Percentiles rank a stretch among this genome's conserved stretches.
phyloP scores from a whole-genome alignment of 169 alveolate genomes.

The Cryptosporidium baileyi region DNA sequence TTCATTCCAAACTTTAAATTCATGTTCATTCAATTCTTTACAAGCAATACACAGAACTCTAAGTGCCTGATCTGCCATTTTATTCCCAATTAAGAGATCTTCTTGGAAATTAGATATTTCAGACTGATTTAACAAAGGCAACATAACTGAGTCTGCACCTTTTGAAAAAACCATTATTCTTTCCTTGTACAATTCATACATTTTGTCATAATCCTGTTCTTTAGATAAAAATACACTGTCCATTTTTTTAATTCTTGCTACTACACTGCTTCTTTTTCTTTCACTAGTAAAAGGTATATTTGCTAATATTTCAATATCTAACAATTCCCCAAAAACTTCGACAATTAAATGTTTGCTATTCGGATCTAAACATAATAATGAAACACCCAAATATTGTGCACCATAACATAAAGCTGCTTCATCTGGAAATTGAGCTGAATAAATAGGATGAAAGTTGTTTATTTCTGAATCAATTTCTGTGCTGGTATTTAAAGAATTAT shows the following conservation, averaged over 20 bases:
- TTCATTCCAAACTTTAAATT: conserved; percentile 78
- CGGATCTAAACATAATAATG: conserved; percentile 26
- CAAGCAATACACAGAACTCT: conserved; percentile 91
- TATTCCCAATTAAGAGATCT: conserved; percentile 73
- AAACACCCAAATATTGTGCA: conserved; percentile 79
- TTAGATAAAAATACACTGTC: conserved; percentile 26
- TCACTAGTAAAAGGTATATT: conserved; percentile 80
- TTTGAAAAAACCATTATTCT: conserved; percentile 82
- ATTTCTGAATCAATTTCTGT: not conserved
- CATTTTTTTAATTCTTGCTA: conserved; percentile 77
- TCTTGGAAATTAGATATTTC: conserved; percentile 73
- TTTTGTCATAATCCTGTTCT: not conserved
- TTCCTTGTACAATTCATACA: conserved; percentile 21
- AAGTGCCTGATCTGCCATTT: conserved; percentile 84
- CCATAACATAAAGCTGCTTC: conserved; percentile 85
- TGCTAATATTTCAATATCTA: conserved; percentile 79
- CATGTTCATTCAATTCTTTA: conserved; percentile 84
- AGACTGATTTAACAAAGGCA: conserved; percentile 76
- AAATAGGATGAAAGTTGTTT: conserved; percentile 56
- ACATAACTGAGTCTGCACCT: conserved; percentile 93
- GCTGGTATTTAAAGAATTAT: not conserved
- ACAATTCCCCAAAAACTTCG: conserved; percentile 75
- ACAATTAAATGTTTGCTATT: conserved; percentile 69
- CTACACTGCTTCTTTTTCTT: conserved; percentile 80
- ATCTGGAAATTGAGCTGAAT: conserved; percentile 87